These are phyloP conservation scores for Backusella tuberculispora DNA, from an alignment of 192 early-diverging fungal species.

Conservation along the genomic window DNA sequence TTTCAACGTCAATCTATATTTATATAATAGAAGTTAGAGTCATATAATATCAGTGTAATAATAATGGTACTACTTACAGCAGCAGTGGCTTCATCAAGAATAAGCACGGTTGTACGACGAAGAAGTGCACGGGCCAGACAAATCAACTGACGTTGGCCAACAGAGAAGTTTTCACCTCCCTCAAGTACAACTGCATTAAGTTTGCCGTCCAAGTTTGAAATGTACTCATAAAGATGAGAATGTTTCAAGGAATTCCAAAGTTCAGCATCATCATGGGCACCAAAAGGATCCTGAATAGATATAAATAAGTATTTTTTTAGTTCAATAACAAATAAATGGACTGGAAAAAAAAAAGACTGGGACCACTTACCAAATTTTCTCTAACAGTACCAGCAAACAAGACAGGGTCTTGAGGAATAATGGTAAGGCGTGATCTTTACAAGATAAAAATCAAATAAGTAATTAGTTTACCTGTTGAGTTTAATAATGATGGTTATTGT, in stretches of 20 bases:
- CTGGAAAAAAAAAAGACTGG: neutral
- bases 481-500: neutral
- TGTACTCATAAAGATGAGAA: conserved; percentile 67
- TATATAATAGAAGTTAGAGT: neutral
- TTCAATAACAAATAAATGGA: neutral
- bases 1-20: conserved; percentile 52
- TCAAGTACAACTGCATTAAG: conserved; percentile 74
- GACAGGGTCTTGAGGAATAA: conserved; percentile 83
- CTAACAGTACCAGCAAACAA: conserved; percentile 67
- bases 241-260: conserved; percentile 74
- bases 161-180: conserved; percentile 84
- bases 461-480: neutral
- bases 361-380: conserved; percentile 44
- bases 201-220: conserved; percentile 64
- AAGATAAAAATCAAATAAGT: neutral
- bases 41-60: neutral
- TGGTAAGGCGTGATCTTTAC: conserved; percentile 60
- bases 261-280: conserved; percentile 50
- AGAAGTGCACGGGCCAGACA: conserved; percentile 71
- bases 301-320: neutral
- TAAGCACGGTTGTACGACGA: conserved; percentile 71
- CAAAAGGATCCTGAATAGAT: conserved; percentile 50
- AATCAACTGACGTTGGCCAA: conserved; percentile 74
- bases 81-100: conserved; percentile 90
- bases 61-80: conserved; percentile 40